Evolutionary conservation across 2,329 filamentous ascomycete genomes (phyloP), one percentile per base, ranked within the genome.

Genomic region (Epichloe festucae): DNA sequence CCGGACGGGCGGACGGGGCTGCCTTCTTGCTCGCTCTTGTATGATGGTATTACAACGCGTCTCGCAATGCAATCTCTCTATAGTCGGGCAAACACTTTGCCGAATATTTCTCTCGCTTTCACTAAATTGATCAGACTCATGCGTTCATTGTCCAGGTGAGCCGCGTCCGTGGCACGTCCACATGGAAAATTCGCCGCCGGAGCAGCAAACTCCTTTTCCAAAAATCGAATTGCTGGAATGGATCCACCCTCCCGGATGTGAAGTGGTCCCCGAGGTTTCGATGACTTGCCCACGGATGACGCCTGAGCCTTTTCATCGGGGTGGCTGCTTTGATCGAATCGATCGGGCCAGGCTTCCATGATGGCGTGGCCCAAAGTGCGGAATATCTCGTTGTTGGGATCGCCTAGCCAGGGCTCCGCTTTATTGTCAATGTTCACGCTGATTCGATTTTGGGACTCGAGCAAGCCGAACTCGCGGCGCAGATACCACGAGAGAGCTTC

Each of bases 171-270:
- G 12, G 91, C 89, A 68, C 96, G 90, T 0, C 94, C 94, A 62
- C 90, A 96, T 0, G 93, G 94, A 36, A 98, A 70, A 66, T 97
- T 90, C 0, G 91, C 91, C 0, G 93, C 91, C 0, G 90, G 89
- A 0, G 93, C 93, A 3, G 78, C 77, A 63, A 97, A 96, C 61
- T 95, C 89, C 70, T 95, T 95, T 66, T 97, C 91, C 39, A 97
- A 65, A 63, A 97, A 97, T 5, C 93, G 75, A 52, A 97, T 97
- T 0, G 88, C 88, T 0, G 93, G 93, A 58, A 98, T 98, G 0
- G 87, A 94, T 5, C 93, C 93, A 12, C 93, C 93, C 68, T 98
- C 93, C 10, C 93, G 81, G 58, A 98, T 98, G 65, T 95, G 97
- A 3, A 98, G 74, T 0, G 90, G 91, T 59, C 83, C 85, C 55